Evolutionary conservation across 345 rosid species (phyloP).

Genomic region (Pistacia integerrima): DNA sequence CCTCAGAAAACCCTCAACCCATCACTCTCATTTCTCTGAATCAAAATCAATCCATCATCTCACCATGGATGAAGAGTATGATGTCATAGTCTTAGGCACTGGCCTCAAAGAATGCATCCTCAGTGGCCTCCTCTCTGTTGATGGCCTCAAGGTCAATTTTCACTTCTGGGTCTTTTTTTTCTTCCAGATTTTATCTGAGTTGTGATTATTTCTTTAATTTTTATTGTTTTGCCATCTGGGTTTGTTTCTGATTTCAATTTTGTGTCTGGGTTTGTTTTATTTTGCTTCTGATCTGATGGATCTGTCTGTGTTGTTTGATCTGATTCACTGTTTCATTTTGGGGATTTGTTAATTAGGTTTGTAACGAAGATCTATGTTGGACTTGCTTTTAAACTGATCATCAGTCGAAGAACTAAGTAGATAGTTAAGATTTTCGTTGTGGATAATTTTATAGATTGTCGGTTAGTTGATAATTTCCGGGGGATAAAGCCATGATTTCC

Average conservation of each 20-base stretch:
- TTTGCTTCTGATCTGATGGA: constrained; percentile 27
- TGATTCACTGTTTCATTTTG: not conserved
- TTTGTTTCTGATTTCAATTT: constrained; percentile 2
- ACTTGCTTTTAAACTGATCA: too few relatives aligned
- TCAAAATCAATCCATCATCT: not conserved
- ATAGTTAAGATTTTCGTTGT: too few relatives aligned
- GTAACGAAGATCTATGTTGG: not conserved
- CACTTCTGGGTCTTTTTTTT: not conserved
- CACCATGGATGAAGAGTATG: constrained; percentile 92
- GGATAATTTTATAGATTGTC: too few relatives aligned
- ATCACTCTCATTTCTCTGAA: not conserved
- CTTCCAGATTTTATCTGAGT: not conserved
- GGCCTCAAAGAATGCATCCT: constrained; percentile 99
- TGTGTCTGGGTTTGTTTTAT: constrained; percentile 1
- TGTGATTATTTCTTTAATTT: not conserved
- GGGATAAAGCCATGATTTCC: too few relatives aligned
- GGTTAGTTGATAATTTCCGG: too few relatives aligned
- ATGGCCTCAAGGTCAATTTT: constrained; percentile 80
- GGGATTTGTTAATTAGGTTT: not conserved
- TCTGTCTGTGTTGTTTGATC: constrained; percentile 26
- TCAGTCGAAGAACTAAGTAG: too few relatives aligned
- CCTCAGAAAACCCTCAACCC: constrained; percentile 2
- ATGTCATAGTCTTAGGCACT: constrained; percentile 88
- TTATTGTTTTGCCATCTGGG: not conserved
- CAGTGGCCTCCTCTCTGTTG: constrained; percentile 98